Conservation (phyloP, 2,329 filamentous ascomycete species). For the Phialophora expanda region DNA sequence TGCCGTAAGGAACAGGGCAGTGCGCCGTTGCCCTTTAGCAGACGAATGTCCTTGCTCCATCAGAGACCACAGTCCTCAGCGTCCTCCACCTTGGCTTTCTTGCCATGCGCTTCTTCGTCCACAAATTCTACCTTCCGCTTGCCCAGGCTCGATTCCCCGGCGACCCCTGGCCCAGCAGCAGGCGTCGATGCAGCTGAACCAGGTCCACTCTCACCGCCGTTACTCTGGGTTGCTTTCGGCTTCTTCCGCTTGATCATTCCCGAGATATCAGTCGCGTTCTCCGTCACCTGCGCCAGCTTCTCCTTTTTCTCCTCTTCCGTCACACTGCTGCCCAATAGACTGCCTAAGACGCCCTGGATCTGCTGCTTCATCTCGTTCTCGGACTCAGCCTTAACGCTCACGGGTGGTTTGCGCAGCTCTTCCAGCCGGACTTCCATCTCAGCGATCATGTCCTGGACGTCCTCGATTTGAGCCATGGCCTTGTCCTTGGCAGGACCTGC, state of each 20-base stretch:
- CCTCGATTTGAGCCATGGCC: conserved; percentile 56
- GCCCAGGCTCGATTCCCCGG: conserved; percentile 28
- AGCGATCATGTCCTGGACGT: conserved; percentile 65
- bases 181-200: conserved; percentile 34
- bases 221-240: conserved; percentile 34
- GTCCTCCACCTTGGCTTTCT: conserved; percentile 35
- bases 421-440: conserved; percentile 66
- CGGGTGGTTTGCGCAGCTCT: conserved; percentile 63
- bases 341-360: conserved; percentile 63
- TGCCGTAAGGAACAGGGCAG: not conserved
- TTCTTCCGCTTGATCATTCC: conserved; percentile 63
- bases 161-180: conserved; percentile 15
- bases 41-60: not conserved
- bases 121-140: conserved; percentile 38
- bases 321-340: conserved; percentile 58
- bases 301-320: conserved; percentile 59
- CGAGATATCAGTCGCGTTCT: conserved; percentile 64
- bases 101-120: conserved; percentile 33
- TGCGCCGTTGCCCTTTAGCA: not conserved
- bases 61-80: conserved; percentile 28
- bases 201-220: conserved; percentile 27
- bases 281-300: conserved; percentile 60
- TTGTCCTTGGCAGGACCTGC: conserved; percentile 48
- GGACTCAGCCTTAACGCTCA: conserved; percentile 50
- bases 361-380: conserved; percentile 44